A percentile compares a stretch with the other conserved stretches of the same genome.
phyloP scores from a whole-genome alignment of 768 basidiomycete species.

The Tricholoma bakamatsutake region DNA sequence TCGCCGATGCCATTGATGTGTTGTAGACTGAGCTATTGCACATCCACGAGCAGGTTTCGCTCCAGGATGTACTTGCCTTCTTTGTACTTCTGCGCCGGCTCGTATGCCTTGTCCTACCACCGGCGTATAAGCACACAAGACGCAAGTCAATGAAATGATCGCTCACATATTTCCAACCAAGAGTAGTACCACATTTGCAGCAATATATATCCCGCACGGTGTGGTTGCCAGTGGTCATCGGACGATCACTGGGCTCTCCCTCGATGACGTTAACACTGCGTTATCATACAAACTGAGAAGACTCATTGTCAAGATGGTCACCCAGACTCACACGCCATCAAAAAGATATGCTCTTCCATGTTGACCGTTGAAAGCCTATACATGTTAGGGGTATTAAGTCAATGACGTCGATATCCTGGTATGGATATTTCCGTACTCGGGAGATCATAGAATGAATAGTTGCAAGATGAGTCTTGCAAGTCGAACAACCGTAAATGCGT shows the following conservation, averaged over 20 bases:
- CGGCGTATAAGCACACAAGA: background rate
- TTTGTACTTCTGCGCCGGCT: conserved; percentile 91
- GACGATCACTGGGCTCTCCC: conserved; percentile 85
- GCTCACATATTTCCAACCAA: conserved; percentile 99
- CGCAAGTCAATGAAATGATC: too few species aligned
- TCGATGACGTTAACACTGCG: conserved; percentile 85
- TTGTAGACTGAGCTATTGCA: conserved; percentile 45
- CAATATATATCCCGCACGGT: conserved; percentile 95
- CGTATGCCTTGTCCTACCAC: conserved; percentile 85
- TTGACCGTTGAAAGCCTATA: conserved; percentile 92
- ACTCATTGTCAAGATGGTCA: background rate
- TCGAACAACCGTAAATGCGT: conserved; percentile 83
- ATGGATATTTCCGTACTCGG: conserved; percentile 45
- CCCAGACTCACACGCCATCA: conserved; percentile 73
- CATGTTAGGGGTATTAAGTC: conserved; percentile 8
- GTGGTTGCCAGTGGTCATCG: conserved; percentile 97
- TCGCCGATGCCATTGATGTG: conserved; percentile 8
- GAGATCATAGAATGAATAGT: conserved; percentile 90
- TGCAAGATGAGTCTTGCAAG: conserved; percentile 86
- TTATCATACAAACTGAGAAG: conserved; percentile 10
- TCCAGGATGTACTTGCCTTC: conserved; percentile 99
- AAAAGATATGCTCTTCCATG: conserved; percentile 95
- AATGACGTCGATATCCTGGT: conserved; percentile 6
- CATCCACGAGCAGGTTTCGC: conserved; percentile 82
- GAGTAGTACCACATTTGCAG: conserved; percentile 74